phyloP scores from a whole-genome alignment of 805 yeast genomes.

The Ogataea saltuana region DNA sequence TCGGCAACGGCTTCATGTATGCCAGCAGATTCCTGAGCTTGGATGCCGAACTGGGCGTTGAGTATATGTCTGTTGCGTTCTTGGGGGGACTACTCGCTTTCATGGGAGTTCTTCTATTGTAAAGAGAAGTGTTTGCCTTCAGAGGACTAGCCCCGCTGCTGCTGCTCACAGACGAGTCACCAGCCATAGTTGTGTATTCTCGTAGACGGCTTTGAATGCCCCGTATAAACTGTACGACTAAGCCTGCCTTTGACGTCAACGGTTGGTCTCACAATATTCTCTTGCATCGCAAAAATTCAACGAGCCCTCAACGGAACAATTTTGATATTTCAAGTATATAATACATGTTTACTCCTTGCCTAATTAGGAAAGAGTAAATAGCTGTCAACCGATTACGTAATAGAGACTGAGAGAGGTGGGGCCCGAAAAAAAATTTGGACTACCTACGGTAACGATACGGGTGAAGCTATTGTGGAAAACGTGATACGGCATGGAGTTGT shows the following conservation, averaged over 20 bases:
- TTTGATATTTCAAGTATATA: slow-evolving; percentile 3
- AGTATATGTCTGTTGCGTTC: background rate
- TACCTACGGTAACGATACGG: too few species aligned
- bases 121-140: background rate
- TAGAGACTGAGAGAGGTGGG: too few species aligned
- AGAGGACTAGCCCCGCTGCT: slow-evolving; percentile 5
- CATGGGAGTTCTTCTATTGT: slow-evolving; percentile 3
- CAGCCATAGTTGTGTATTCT: background rate
- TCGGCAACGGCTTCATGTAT: background rate
- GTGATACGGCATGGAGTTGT: slow-evolving; percentile 13
- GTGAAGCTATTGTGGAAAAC: too few species aligned
- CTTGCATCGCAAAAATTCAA: too few species aligned
- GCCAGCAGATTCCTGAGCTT: slow-evolving; percentile 8
- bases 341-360: slow-evolving; percentile 4
- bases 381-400: background rate
- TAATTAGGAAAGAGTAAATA: slow-evolving; percentile 1
- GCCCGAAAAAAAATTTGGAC: too few species aligned
- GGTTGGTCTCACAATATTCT: too few species aligned
- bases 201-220: background rate
- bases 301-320: too few species aligned
- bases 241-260: too few species aligned
- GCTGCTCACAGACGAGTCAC: background rate
- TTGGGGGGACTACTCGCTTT: background rate
- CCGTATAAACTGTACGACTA: too few species aligned
- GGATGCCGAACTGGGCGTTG: slow-evolving; percentile 16